Evolutionary conservation across 1,284 basidiomycete genomes (phyloP).

Genomic region (Athelia psychrophila): DNA sequence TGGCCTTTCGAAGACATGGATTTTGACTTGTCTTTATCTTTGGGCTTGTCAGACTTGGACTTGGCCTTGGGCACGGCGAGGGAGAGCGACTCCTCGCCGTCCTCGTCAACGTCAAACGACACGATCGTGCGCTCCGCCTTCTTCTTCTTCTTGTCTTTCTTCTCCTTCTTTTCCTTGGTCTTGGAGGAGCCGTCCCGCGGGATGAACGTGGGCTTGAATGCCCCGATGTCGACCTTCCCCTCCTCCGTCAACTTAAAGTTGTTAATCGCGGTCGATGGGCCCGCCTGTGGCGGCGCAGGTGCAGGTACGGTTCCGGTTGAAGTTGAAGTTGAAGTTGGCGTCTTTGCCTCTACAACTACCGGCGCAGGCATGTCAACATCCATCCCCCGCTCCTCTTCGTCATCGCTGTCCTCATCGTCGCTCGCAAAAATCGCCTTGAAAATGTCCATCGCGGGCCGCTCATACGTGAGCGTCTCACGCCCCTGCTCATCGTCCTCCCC

Average conservation of each 20-base stretch:
- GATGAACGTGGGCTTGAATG: constrained; percentile 83
- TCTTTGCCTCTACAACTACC: constrained; percentile 11
- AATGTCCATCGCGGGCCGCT: constrained; percentile 85
- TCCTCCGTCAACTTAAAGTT: constrained; percentile 12
- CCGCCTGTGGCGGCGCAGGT: constrained; percentile 1
- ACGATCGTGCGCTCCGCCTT: constrained; percentile 51
- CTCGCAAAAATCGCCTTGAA: constrained; percentile 96
- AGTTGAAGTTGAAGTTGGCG: constrained; percentile 11
- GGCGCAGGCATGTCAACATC: constrained; percentile 20
- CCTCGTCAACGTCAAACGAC: constrained; percentile 71
- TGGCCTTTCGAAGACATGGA: constrained; percentile 26
- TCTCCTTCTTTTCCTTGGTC: constrained; percentile 25
- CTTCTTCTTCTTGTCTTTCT: constrained; percentile 37
- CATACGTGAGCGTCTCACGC: constrained; percentile 81
- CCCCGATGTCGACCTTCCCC: constrained; percentile 50
- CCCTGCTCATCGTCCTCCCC: constrained; percentile 90
- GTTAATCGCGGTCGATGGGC: constrained; percentile 1
- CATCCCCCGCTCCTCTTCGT: constrained; percentile 40
- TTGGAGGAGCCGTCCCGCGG: constrained; percentile 46
- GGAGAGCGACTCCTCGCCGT: constrained; percentile 34
- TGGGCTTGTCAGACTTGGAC: constrained; percentile 41
- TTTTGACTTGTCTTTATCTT: constrained; percentile 38
- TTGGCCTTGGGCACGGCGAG: constrained; percentile 24
- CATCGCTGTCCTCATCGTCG: constrained; percentile 80
- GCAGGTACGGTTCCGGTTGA: constrained; percentile 6